A percentile compares a stretch with the other conserved stretches of the same genome.
These are phyloP conservation scores for Trypanosomatidae sp. DNA, from an alignment of 208 protist genomes.

Conservation along the genomic window DNA sequence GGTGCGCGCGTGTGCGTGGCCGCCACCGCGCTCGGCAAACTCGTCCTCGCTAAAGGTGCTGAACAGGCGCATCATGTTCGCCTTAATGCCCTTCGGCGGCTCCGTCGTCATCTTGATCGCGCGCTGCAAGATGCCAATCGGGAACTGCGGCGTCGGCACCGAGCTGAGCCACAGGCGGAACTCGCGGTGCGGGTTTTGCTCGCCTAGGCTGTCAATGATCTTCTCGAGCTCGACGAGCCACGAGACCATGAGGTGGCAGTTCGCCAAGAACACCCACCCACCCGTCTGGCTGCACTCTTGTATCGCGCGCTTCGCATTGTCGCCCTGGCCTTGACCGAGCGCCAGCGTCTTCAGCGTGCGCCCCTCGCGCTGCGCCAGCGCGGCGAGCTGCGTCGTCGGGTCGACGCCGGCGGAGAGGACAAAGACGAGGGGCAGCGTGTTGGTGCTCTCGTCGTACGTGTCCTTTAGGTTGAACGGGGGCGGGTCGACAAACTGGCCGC, in stretches of 20 bases:
- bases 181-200: constrained; percentile 86
- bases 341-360: constrained; percentile 88
- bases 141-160: constrained; percentile 93
- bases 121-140: constrained; percentile 93
- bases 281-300: constrained; percentile 88
- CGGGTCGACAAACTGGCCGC: constrained; percentile 92
- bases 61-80: constrained; percentile 96
- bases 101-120: constrained; percentile 99
- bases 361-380: constrained; percentile 80
- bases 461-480: constrained; percentile 94
- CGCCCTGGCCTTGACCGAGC: constrained; percentile 95
- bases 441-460: constrained; percentile 89
- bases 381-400: constrained; percentile 88
- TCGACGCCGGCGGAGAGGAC: constrained; percentile 96
- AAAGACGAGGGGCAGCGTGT: constrained; percentile 95
- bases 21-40: constrained; percentile 61
- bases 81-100: constrained; percentile 95
- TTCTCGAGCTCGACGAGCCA: constrained; percentile 96
- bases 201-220: constrained; percentile 89
- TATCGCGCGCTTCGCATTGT: constrained; percentile 91
- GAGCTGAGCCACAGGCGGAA: constrained; percentile 99
- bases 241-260: constrained; percentile 97
- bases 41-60: constrained; percentile 85
- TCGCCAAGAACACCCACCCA: constrained; percentile 97
- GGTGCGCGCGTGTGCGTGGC: constrained; percentile 39